phyloP scores from a whole-genome alignment of 495 filamentous ascomycete species.

The Talaromyces liani region DNA sequence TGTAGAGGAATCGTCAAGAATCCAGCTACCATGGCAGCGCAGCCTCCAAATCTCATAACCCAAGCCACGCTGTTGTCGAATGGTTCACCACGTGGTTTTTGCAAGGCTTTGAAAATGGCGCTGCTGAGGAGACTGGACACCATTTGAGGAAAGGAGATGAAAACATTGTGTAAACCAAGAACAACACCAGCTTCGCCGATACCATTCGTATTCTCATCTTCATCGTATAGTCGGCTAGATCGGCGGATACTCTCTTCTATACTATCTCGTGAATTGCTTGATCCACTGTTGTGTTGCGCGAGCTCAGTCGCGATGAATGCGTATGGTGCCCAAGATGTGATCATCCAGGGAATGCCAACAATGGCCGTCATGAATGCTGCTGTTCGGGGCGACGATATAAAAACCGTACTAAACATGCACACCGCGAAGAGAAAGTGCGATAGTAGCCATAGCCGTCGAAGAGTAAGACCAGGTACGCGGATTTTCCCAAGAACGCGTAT shows the following conservation, averaged over 20 bases:
- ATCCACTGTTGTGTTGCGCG: constrained; percentile 59
- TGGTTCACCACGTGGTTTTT: constrained; percentile 72
- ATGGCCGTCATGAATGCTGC: constrained; percentile 69
- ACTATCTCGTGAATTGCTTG: neutral
- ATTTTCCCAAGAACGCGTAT: neutral
- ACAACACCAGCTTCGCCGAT: constrained; percentile 81
- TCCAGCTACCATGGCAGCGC: constrained; percentile 69
- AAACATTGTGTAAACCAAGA: constrained; percentile 86
- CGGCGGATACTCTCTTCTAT: neutral
- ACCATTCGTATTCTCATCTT: constrained; percentile 18
- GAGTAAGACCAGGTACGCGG: neutral
- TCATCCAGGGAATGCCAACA: constrained; percentile 82
- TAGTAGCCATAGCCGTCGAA: neutral
- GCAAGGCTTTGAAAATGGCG: constrained; percentile 69
- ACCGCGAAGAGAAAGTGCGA: neutral
- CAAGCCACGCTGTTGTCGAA: constrained; percentile 82
- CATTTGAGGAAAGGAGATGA: constrained; percentile 80
- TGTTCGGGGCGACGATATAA: constrained; percentile 55
- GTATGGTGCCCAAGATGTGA: constrained; percentile 87
- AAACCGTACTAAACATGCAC: constrained; percentile 38
- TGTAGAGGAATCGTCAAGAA: constrained; percentile 45
- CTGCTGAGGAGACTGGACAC: constrained; percentile 75
- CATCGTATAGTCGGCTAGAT: neutral
- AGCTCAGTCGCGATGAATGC: constrained; percentile 87
- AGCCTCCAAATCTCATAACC: constrained; percentile 71